A percentile compares a stretch with the other conserved stretches of the same genome.
Conservation (phyloP, 306 rosid genomes). For the Dalbergia cochinchinensis region DNA sequence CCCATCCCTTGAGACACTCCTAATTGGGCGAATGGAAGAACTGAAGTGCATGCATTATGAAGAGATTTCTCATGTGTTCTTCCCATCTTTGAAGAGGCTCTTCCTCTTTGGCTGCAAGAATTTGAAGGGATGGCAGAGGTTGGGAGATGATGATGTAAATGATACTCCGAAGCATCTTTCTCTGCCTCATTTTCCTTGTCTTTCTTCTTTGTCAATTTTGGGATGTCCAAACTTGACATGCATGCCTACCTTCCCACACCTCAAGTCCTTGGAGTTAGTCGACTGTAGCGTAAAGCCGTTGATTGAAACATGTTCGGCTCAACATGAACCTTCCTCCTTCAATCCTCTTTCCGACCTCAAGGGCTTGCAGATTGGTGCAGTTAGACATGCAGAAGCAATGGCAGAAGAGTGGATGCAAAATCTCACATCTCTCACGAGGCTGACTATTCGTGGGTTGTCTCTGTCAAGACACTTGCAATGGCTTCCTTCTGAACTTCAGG, state of each 20-base stretch:
- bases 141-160: not conserved
- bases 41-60: slow-evolving; percentile 17
- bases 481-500: not conserved
- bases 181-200: not conserved
- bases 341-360: not conserved
- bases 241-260: not conserved
- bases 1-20: not conserved
- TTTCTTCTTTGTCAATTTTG: not conserved
- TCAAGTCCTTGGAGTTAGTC: not conserved
- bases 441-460: not conserved
- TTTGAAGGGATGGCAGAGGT: slow-evolving; percentile 45
- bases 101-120: accelerated
- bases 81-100: slow-evolving; percentile 37
- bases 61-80: not conserved
- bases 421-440: not conserved
- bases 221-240: not conserved
- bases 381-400: not conserved
- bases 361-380: not conserved
- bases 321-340: not conserved
- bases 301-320: not conserved
- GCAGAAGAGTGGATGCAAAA: not conserved
- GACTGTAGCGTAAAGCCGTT: not conserved
- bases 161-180: not conserved
- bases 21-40: accelerated
- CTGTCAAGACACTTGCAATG: not conserved